Evolutionary conservation across 2,329 filamentous ascomycete genomes (phyloP).

Genomic region (Diaporthe aspalathi): DNA sequence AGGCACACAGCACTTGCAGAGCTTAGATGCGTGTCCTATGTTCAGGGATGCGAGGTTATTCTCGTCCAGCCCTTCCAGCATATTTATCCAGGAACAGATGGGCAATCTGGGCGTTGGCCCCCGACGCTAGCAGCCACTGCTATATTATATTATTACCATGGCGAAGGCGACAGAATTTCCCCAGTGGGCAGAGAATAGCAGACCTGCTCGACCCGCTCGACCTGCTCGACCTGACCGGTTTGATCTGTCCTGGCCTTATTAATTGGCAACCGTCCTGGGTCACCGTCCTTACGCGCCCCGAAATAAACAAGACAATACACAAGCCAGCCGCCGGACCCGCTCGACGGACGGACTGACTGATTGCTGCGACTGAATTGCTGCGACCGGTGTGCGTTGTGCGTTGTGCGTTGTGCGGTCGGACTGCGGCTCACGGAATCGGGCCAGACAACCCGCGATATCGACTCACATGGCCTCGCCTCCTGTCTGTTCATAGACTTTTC

Average conservation of each 20-base stretch:
- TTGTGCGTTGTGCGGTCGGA: conserved; percentile 12
- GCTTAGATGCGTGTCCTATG: conserved; percentile 13
- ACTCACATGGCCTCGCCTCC: conserved; percentile 27
- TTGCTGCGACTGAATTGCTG: no score
- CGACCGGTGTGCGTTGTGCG: no score
- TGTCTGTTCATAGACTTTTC: conserved; percentile 30
- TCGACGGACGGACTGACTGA: background rate
- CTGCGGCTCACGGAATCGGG: background rate
- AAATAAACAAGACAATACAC: background rate
- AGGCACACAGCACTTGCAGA: conserved; percentile 1
- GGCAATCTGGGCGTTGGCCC: conserved; percentile 26
- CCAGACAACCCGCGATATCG: conserved; percentile 26
- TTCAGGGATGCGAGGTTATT: conserved; percentile 28
- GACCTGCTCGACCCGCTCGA: background rate
- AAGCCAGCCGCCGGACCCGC: conserved; percentile 14
- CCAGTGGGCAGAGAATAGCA: background rate
- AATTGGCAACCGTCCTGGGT: no score
- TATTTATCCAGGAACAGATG: conserved; percentile 10
- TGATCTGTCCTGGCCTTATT: background rate
- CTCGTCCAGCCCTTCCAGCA: conserved; percentile 25
- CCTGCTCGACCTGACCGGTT: background rate
- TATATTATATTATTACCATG: conserved; percentile 2
- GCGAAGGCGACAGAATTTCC: conserved; percentile 20
- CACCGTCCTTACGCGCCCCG: background rate
- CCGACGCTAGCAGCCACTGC: conserved; percentile 24